phyloP scores from a whole-genome alignment of 345 rosid genomes.

The Citrus cavaleriei region DNA sequence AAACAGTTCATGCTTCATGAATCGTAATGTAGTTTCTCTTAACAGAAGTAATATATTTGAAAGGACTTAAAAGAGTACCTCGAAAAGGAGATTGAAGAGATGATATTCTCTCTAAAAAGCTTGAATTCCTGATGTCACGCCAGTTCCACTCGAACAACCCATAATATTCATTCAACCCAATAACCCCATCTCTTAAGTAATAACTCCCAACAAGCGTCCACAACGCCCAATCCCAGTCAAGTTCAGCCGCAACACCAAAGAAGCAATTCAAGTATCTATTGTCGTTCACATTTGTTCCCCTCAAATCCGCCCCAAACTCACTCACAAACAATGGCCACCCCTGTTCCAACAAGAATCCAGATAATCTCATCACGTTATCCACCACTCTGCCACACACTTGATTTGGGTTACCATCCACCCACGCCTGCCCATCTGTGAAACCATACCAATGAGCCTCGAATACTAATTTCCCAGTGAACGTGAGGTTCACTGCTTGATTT shows the following conservation, averaged over 20 bases:
- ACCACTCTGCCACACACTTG: slow-evolving; percentile 66
- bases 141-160: slow-evolving; percentile 65
- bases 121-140: slow-evolving; percentile 53
- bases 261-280: slow-evolving; percentile 72
- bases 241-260: slow-evolving; percentile 62
- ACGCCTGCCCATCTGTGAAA: slow-evolving; percentile 65
- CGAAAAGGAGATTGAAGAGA: slow-evolving; percentile 59
- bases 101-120: slow-evolving; percentile 52
- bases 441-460: slow-evolving; percentile 88
- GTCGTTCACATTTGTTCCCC: slow-evolving; percentile 60
- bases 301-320: slow-evolving; percentile 75
- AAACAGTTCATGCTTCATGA: neutral
- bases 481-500: slow-evolving; percentile 38
- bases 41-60: neutral
- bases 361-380: slow-evolving; percentile 44
- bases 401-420: slow-evolving; percentile 69
- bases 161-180: slow-evolving; percentile 60
- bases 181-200: slow-evolving; percentile 66
- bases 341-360: slow-evolving; percentile 57
- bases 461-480: slow-evolving; percentile 62
- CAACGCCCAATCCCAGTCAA: slow-evolving; percentile 79
- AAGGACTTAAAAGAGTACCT: slow-evolving; percentile 29
- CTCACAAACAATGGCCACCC: slow-evolving; percentile 75
- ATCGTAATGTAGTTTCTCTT: neutral
- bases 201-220: slow-evolving; percentile 89